Evolutionary conservation across 2,329 filamentous ascomycete species (phyloP).

Genomic region (Xylariomycetidae sp.): DNA sequence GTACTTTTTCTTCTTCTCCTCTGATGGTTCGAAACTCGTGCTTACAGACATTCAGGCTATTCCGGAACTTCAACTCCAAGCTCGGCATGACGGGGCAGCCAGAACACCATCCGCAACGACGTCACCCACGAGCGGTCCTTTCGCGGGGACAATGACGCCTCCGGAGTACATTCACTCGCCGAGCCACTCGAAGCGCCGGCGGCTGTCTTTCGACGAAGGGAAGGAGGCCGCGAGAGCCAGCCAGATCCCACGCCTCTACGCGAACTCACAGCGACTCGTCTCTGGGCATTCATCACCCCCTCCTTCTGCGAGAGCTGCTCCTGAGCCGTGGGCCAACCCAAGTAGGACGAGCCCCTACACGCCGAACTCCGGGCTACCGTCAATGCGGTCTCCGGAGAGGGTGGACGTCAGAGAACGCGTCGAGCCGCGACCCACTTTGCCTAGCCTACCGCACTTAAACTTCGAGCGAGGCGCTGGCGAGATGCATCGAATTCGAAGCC

Average conservation of each 20-base stretch:
- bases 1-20: slow-evolving; percentile 27
- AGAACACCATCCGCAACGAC: slow-evolving; percentile 30
- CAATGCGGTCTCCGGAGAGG: slow-evolving; percentile 24
- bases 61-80: slow-evolving; percentile 38
- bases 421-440: slow-evolving; percentile 34
- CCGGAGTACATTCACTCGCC: slow-evolving; percentile 49
- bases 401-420: slow-evolving; percentile 31
- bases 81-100: slow-evolving; percentile 26
- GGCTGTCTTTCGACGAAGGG: slow-evolving; percentile 38
- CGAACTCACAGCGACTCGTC: slow-evolving; percentile 24
- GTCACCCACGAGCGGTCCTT: slow-evolving; percentile 28
- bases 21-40: not conserved
- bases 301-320: slow-evolving; percentile 17
- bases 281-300: slow-evolving; percentile 33
- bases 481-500: slow-evolving; percentile 27
- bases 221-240: slow-evolving; percentile 34
- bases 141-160: slow-evolving; percentile 28
- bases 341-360: slow-evolving; percentile 31
- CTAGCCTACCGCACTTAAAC: slow-evolving; percentile 36
- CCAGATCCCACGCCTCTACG: slow-evolving; percentile 44
- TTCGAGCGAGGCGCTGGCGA: slow-evolving; percentile 32
- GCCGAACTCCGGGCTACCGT: slow-evolving; percentile 24
- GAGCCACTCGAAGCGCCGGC: slow-evolving; percentile 42
- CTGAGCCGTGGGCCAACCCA: slow-evolving; percentile 32
- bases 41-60: slow-evolving; percentile 33